Conservation (phyloP, 2,329 filamentous ascomycete species). For the Paecilomyces variotii region DNA sequence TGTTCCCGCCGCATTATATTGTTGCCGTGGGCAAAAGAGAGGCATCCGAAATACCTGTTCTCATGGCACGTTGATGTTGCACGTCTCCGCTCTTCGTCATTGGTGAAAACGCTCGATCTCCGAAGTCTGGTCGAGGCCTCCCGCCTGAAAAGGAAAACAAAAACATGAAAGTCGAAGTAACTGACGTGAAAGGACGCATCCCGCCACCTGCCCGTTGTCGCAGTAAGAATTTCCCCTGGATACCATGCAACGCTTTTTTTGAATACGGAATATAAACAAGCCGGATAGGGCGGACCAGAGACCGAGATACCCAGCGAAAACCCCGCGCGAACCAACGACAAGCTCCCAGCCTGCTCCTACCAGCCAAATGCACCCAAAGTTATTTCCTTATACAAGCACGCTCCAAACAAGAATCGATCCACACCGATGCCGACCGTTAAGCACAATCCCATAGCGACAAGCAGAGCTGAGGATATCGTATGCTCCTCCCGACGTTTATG, state of each 20-base stretch:
- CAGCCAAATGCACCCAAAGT: conserved; percentile 37
- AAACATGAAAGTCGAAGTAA: background rate
- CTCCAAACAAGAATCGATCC: conserved; percentile 31
- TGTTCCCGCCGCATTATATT: conserved; percentile 26
- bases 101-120: background rate
- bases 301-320: conserved; percentile 14
- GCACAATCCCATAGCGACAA: conserved; percentile 31
- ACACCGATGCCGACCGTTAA: conserved; percentile 30
- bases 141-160: background rate
- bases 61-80: conserved; percentile 11
- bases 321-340: conserved; percentile 29
- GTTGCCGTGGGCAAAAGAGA: conserved; percentile 17
- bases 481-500: conserved; percentile 16
- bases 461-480: conserved; percentile 11
- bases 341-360: conserved; percentile 36
- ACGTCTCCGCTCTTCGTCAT: conserved; percentile 11
- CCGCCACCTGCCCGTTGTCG: background rate
- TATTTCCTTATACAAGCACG: conserved; percentile 37
- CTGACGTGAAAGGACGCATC: background rate
- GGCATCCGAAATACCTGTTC: conserved; percentile 5
- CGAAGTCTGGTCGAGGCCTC: background rate
- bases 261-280: background rate
- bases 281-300: background rate
- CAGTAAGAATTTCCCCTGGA: background rate
- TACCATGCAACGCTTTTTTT: background rate